Conservation (phyloP, 1,284 basidiomycete species). For the Ceratobasidium sp. region DNA sequence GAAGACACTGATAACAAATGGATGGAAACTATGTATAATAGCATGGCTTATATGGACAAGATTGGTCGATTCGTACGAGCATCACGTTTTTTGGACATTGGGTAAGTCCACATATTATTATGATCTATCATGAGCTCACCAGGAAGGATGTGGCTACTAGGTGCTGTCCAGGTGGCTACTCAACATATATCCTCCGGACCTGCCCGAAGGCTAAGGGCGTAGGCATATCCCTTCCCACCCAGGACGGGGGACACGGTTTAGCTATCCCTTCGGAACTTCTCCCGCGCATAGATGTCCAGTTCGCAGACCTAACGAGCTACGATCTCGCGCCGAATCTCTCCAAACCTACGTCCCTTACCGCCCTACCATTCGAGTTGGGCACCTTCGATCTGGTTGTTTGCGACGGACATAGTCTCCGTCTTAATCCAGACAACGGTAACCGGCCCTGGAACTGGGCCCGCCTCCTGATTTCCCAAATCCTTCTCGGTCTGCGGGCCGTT, state of each 20-base stretch:
- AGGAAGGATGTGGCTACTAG: not conserved
- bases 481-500: slow-evolving; percentile 55
- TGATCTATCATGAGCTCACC: not conserved
- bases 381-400: slow-evolving; percentile 56
- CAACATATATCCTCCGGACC: slow-evolving; percentile 38
- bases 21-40: slow-evolving; percentile 31
- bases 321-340: slow-evolving; percentile 21
- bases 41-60: slow-evolving; percentile 27
- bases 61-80: slow-evolving; percentile 1
- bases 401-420: slow-evolving; percentile 57
- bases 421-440: slow-evolving; percentile 45
- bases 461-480: slow-evolving; percentile 56
- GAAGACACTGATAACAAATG: slow-evolving; percentile 34
- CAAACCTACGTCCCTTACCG: not conserved
- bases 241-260: slow-evolving; percentile 40
- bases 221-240: slow-evolving; percentile 35
- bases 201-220: slow-evolving; percentile 20
- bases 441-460: slow-evolving; percentile 50
- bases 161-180: slow-evolving; percentile 44
- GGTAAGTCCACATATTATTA: slow-evolving; percentile 1
- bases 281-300: slow-evolving; percentile 9
- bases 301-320: slow-evolving; percentile 23
- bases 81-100: slow-evolving; percentile 41
- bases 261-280: slow-evolving; percentile 14
- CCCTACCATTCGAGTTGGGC: slow-evolving; percentile 37